Conservation (phyloP, 306 rosid genomes). For the Pachyrhizus erosus region DNA sequence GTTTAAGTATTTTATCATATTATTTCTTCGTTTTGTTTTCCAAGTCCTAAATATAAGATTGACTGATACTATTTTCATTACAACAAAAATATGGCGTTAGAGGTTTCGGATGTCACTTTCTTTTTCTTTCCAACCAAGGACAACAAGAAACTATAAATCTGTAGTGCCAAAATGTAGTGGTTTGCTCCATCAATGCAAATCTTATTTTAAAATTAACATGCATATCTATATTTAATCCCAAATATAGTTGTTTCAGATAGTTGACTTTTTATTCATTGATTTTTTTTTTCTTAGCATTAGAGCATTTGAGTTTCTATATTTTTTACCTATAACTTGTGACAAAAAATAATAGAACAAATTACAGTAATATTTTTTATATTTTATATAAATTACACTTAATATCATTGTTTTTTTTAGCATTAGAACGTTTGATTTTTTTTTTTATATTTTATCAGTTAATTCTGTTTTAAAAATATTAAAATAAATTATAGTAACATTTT, state of each 20-base stretch:
- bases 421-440: too few species aligned
- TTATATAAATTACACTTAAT: too few species aligned
- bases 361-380: too few species aligned
- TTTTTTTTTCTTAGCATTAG: background rate
- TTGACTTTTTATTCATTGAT: background rate
- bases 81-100: background rate
- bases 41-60: background rate
- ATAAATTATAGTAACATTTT: too few species aligned
- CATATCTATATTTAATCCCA: background rate
- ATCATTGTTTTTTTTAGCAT: too few species aligned
- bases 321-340: too few species aligned
- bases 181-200: background rate
- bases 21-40: background rate
- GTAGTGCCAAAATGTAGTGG: background rate
- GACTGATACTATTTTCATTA: conserved; percentile 1
- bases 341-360: too few species aligned
- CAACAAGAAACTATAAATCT: background rate
- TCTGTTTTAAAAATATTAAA: too few species aligned
- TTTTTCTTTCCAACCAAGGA: background rate
- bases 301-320: background rate
- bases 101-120: background rate
- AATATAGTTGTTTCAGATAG: too few species aligned
- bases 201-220: background rate
- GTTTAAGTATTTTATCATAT: conserved; percentile 6
- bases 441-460: too few species aligned